Evolutionary conservation across 441 rosid species (phyloP).

Genomic region (Jatropha podagrica): DNA sequence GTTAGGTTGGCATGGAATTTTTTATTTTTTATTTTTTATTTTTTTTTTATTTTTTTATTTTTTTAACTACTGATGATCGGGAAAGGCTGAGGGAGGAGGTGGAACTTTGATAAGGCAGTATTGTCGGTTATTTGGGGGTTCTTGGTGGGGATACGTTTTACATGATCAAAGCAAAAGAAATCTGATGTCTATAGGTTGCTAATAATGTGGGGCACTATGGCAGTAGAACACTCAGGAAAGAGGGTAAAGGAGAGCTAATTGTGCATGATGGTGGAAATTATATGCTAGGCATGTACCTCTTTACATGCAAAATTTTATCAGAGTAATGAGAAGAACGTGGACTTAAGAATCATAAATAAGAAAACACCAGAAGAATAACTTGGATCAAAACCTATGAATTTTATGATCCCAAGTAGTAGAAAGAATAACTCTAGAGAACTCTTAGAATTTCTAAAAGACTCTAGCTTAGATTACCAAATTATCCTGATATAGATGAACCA

Average conservation of each 20-base stretch:
- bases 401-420: neutral
- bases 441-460: neutral
- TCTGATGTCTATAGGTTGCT: neutral
- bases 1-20: neutral
- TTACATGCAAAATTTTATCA: neutral
- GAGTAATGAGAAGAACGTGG: neutral
- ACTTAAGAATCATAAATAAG: neutral
- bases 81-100: neutral
- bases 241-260: neutral
- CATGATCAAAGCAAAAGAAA: neutral
- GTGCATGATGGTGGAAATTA: neutral
- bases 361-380: neutral
- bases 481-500: neutral
- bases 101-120: too few relatives aligned
- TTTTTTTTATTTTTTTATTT: too few relatives aligned
- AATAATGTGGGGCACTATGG: neutral
- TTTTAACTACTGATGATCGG: neutral
- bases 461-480: neutral
- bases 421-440: neutral
- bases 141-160: neutral
- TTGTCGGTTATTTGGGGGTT: neutral
- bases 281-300: neutral
- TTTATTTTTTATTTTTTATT: neutral
- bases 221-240: neutral
- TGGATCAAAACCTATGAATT: neutral